Evolutionary conservation across 2,329 filamentous ascomycete species (phyloP), one percentile per base, ranked within the genome.

Genomic region (Emydomyces testavorans): DNA sequence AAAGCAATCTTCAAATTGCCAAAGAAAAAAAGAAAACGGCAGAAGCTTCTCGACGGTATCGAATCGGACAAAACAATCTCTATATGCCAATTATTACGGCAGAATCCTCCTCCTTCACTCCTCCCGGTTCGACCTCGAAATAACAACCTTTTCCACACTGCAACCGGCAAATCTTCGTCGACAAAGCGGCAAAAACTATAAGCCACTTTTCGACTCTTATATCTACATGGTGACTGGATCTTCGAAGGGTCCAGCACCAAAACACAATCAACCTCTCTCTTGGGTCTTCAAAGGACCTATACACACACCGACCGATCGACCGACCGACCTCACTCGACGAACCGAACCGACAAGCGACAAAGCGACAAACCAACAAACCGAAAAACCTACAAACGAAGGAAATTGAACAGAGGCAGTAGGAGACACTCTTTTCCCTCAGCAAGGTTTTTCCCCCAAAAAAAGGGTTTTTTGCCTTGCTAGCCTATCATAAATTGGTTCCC

Each of bases 361-460:
- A 38, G 5, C 16, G 18, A 18, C 36, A 24, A 13, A 15, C 32
- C 26, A 6, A 28, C 26, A 28, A 28, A 28, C 6, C 26, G 26
- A 28, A 28, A 6, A 11, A 15, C 32, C 32, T n/a, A n/a, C 11
- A 13, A 35, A 16, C 15, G 32, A 16, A n/a, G 6, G 32, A 35
- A 13, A 6, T 6, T 8, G 11, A 15, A n/a, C 6, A 35, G 32
- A n/a, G n/a, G 32, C 32, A 35, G 32, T 18, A 26, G 38, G 13
- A 29, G 38, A 40, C 38, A 16, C 38, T 40, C 38, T 40, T 40
- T 40, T 40, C 38, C 38, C 38, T 40, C 38, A 15, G 15, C 38
- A 18, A 26, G 5, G 13, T 2, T 18, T 16, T 28, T 28, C 15
- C 13, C 38, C 38, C 38, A 18, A 26, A 40, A 28, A 15, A 40